These are phyloP conservation scores for Linderniella brevidens DNA, from an alignment of 257 asterid genomes.

Conservation along the genomic window DNA sequence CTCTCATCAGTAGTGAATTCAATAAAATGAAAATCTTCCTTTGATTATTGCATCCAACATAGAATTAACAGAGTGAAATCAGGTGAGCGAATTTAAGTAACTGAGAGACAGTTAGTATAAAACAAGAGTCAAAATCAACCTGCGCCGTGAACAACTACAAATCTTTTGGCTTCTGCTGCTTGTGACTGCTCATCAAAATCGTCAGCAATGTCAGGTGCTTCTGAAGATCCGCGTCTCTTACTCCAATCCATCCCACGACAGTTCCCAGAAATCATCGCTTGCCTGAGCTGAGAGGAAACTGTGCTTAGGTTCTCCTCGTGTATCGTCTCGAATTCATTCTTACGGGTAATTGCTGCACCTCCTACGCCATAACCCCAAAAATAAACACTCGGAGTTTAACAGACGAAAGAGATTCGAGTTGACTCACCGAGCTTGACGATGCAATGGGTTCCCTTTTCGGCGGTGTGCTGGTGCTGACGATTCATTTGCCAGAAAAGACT, in stretches of 20 bases:
- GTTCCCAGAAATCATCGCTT: slow-evolving; percentile 44
- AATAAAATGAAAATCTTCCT: not conserved
- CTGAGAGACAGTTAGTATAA: too few relatives aligned
- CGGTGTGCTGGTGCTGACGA: slow-evolving; percentile 16
- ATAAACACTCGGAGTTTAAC: not conserved
- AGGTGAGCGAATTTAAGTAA: not conserved
- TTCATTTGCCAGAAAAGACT: slow-evolving; percentile 22
- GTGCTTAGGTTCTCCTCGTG: slow-evolving; percentile 41
- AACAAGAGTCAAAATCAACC: slow-evolving; percentile 28
- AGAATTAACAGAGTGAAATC: not conserved
- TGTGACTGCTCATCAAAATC: slow-evolving; percentile 23
- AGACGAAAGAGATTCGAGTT: not conserved
- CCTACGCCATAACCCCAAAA: slow-evolving; percentile 23
- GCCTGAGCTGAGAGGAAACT: slow-evolving; percentile 65
- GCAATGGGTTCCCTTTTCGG: slow-evolving; percentile 34
- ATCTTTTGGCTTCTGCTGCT: slow-evolving; percentile 25
- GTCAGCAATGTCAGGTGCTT: slow-evolving; percentile 21
- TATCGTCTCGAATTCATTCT: slow-evolving; percentile 68
- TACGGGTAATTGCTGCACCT: slow-evolving; percentile 84
- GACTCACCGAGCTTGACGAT: slow-evolving; percentile 77
- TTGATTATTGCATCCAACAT: not conserved
- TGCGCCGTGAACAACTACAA: slow-evolving; percentile 89
- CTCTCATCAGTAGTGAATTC: not conserved
- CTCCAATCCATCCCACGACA: slow-evolving; percentile 87
- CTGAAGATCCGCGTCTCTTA: slow-evolving; percentile 49